Evolutionary conservation across 169 alveolate species (phyloP), one percentile per base, ranked within the genome.

Genomic region (Plasmodium fragile): DNA sequence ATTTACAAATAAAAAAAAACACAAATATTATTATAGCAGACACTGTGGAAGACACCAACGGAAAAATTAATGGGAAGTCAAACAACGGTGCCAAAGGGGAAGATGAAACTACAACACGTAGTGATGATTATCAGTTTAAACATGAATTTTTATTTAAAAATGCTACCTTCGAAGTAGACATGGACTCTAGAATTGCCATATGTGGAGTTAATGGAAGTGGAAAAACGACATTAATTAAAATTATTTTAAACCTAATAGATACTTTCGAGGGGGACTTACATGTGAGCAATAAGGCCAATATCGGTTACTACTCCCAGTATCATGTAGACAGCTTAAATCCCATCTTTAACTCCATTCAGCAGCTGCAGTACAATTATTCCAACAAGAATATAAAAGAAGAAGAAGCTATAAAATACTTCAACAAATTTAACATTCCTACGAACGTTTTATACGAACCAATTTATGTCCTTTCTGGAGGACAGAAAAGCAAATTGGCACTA

Each of bases 181-280:
- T 93, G 85, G 95, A 97, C 34, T 97, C 99, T n/a, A 96, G 99
- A 92, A 97, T 99, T 41, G 99, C 99, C 43, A 96, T 99, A 73
- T 99, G 99, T 43, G 99, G 99, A 28, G 98, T 99, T n/a, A 99
- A 99, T 92, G 99, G 99, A 45, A 98, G 99, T 92, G 99, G 99
- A 28, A 99, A 99, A 95, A 97, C 99, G 79, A 99, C 99, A 13
- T 96, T 99, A 65, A 95, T 99, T 49, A 98, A 97, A 93, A 97
- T 99, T 4, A 97, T 99, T 53, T 95, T 95, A 55, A 99, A 99
- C 73, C 96, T 96, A 81, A 94, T 97, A 43, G 93, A 91, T 49
- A 98, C 98, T 41, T 94, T 96, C 73, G 97, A 95, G 79, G 99
- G 99, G 36, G 96, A 96, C 77, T 94, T 98, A 53, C 97, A 96